Evolutionary conservation across 2,329 filamentous ascomycete genomes (phyloP).

Genomic region (Fusarium sp.): DNA sequence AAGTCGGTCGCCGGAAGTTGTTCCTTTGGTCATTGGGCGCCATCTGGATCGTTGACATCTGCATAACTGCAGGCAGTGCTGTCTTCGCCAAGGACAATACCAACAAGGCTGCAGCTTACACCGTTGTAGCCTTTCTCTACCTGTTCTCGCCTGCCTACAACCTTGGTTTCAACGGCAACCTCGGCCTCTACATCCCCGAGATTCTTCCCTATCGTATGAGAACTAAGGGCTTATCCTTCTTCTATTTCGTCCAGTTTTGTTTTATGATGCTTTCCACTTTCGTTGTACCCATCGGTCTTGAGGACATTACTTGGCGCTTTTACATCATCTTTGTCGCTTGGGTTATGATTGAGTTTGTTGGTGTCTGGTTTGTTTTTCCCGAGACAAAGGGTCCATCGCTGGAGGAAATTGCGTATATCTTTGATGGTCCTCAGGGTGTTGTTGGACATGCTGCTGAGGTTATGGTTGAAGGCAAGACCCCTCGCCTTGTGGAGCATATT

Average conservation of each 20-base stretch:
- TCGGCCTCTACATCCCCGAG: constrained; percentile 1
- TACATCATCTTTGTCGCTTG: constrained; percentile 28
- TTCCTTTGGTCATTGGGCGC: not conserved
- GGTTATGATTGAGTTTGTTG: constrained; percentile 18
- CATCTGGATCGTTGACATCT: constrained; percentile 2
- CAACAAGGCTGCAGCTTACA: not conserved
- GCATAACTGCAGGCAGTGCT: not conserved
- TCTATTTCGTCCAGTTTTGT: not conserved
- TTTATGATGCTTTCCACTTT: constrained; percentile 19
- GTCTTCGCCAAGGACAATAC: not conserved
- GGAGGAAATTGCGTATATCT: constrained; percentile 32
- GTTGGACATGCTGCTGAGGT: not conserved
- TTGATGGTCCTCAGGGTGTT: constrained; percentile 3
- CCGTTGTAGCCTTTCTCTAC: constrained; percentile 1
- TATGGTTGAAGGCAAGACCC: not conserved
- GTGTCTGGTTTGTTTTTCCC: constrained; percentile 23
- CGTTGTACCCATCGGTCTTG: constrained; percentile 25
- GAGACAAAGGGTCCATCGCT: constrained; percentile 30
- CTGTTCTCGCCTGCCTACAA: not conserved
- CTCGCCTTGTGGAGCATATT: too few relatives aligned
- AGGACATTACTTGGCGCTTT: constrained; percentile 27
- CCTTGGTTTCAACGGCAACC: not conserved
- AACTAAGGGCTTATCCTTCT: not conserved
- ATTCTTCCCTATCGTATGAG: constrained; percentile 1
- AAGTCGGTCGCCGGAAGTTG: not conserved